These are phyloP conservation scores for Trichosporon sp. DNA, from an alignment of 1,284 basidiomycete species.

Conservation along the genomic window DNA sequence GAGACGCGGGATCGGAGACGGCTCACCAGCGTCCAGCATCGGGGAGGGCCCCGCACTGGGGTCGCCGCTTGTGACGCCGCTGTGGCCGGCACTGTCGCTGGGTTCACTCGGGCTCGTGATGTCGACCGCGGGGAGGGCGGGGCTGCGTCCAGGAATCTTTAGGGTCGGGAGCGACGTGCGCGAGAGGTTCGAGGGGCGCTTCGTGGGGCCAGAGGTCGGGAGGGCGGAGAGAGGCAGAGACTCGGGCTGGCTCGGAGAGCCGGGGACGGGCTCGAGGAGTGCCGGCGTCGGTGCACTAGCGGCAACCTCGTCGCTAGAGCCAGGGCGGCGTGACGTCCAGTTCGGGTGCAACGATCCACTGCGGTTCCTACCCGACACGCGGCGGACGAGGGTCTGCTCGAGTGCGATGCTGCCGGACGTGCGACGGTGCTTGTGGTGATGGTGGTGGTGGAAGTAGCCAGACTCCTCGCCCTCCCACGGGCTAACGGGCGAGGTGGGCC, in stretches of 20 bases:
- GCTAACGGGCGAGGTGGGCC: neutral
- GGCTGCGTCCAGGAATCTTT: neutral
- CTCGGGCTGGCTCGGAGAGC: neutral
- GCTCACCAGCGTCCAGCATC: neutral
- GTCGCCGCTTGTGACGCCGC: neutral
- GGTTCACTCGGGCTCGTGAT: neutral
- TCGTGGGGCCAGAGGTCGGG: neutral
- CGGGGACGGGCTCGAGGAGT: neutral
- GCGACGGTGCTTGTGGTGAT: slow-evolving; percentile 10
- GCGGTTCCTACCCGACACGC: neutral
- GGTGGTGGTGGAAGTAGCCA: slow-evolving; percentile 12
- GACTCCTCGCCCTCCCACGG: neutral
- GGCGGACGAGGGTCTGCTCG: neutral
- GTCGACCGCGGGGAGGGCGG: neutral
- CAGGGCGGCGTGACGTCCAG: neutral
- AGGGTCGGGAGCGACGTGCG: neutral
- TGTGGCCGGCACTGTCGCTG: neutral
- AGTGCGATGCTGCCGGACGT: neutral
- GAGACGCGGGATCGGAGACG: neutral
- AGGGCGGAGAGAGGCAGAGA: neutral
- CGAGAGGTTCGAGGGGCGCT: neutral
- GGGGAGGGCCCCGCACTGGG: too few relatives aligned
- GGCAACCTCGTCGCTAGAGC: neutral
- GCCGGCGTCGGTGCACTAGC: neutral
- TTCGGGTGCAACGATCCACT: neutral